Evolutionary conservation across 371 early-diverging fungal species (phyloP).

Genomic region (Basidiobolus meristosporus): DNA sequence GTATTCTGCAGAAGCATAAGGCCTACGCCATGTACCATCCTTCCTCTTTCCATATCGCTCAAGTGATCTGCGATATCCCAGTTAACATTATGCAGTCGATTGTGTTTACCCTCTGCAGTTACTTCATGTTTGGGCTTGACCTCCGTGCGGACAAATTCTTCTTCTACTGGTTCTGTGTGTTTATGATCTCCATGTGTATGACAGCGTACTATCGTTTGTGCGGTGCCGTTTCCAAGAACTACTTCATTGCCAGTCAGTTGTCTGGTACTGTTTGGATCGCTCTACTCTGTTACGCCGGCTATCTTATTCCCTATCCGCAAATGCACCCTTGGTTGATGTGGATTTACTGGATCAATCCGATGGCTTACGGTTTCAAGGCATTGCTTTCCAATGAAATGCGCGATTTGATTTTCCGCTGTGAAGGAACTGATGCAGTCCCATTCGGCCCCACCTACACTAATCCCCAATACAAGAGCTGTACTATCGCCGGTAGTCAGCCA

Average conservation of each 20-base stretch:
- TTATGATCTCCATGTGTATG: slow-evolving; percentile 20
- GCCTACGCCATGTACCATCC: slow-evolving; percentile 35
- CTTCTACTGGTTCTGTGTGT: slow-evolving; percentile 18
- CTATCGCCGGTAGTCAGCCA: slow-evolving; percentile 27
- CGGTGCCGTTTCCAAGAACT: slow-evolving; percentile 23
- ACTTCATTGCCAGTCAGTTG: slow-evolving; percentile 25
- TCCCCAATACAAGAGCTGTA: slow-evolving; percentile 35
- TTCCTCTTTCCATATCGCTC: slow-evolving; percentile 25
- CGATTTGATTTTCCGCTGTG: slow-evolving; percentile 28
- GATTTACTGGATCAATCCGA: slow-evolving; percentile 54
- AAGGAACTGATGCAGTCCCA: slow-evolving; percentile 21
- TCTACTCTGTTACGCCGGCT: slow-evolving; percentile 34
- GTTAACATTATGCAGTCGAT: slow-evolving; percentile 16
- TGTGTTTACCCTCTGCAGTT: slow-evolving; percentile 23
- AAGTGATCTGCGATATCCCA: slow-evolving; percentile 22
- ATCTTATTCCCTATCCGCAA: slow-evolving; percentile 28
- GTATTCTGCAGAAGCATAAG: slow-evolving; percentile 36
- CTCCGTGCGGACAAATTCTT: slow-evolving; percentile 23
- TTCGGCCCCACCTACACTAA: slow-evolving; percentile 25
- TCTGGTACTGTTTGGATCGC: slow-evolving; percentile 31
- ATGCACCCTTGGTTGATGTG: slow-evolving; percentile 55
- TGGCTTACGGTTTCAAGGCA: slow-evolving; percentile 46
- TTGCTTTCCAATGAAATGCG: slow-evolving; percentile 55
- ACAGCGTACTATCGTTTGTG: slow-evolving; percentile 26
- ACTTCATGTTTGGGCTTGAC: slow-evolving; percentile 38